phyloP scores from a whole-genome alignment of 768 basidiomycete species.

The Leccinum longicurvipes region DNA sequence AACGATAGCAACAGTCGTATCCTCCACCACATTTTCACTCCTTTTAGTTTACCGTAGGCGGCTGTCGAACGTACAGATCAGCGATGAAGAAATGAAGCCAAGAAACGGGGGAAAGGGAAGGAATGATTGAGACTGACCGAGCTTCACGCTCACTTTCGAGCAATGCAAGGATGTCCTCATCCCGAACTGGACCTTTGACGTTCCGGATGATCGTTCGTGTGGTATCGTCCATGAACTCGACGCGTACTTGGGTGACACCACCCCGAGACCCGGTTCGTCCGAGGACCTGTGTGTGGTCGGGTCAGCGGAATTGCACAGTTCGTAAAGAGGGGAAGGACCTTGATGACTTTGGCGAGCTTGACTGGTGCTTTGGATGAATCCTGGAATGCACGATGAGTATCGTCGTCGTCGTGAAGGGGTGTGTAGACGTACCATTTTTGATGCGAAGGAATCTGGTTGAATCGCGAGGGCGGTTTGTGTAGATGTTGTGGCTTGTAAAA shows the following conservation, averaged over 20 bases:
- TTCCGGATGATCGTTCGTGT: slow-evolving; percentile 96
- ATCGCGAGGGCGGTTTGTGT: slow-evolving; percentile 5
- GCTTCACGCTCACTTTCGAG: slow-evolving; percentile 99
- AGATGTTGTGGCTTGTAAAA: slow-evolving; percentile 8
- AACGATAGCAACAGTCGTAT: not conserved
- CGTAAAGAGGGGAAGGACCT: slow-evolving; percentile 46
- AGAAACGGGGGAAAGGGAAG: not conserved
- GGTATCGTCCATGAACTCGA: slow-evolving; percentile 98
- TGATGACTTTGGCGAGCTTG: slow-evolving; percentile 97
- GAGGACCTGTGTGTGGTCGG: slow-evolving; percentile 56
- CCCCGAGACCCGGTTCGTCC: slow-evolving; percentile 98
- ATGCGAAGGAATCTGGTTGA: slow-evolving; percentile 2
- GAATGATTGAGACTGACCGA: slow-evolving; percentile 59
- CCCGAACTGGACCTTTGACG: slow-evolving; percentile 96
- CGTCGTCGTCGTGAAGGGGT: not conserved
- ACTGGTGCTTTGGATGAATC: slow-evolving; percentile 89
- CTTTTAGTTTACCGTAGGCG: slow-evolving; percentile 19
- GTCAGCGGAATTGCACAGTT: not conserved
- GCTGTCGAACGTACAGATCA: slow-evolving; percentile 3
- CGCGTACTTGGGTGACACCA: slow-evolving; percentile 98
- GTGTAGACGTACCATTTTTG: slow-evolving; percentile 23
- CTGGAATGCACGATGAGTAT: slow-evolving; percentile 32
- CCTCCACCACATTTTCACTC: not conserved
- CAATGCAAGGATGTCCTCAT: slow-evolving; percentile 94
- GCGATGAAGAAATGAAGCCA: not conserved